These are phyloP conservation scores for Stemphylium beticola DNA, from an alignment of 2,329 filamentous ascomycete genomes.

Conservation along the genomic window DNA sequence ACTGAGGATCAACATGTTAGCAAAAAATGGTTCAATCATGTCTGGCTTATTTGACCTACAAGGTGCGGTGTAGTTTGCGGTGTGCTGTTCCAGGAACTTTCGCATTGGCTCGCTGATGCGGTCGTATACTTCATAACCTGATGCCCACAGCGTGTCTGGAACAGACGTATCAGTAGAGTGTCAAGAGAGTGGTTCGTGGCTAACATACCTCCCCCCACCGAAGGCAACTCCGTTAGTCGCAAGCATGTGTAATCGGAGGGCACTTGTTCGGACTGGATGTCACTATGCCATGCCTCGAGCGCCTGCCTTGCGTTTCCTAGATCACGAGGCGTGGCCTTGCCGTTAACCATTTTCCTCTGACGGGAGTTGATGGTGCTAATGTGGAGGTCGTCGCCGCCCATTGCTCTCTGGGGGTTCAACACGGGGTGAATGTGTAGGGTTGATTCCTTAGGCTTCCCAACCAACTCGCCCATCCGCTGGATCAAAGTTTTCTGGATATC, in stretches of 20 bases:
- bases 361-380: constrained; percentile 11
- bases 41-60: not conserved
- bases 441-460: constrained; percentile 8
- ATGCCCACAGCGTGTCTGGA: constrained; percentile 9
- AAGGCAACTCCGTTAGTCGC: not conserved
- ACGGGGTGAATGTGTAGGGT: constrained; percentile 8
- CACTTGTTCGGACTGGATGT: constrained; percentile 9
- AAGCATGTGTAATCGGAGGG: constrained; percentile 12
- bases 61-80: constrained; percentile 8
- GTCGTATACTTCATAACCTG: constrained; percentile 7
- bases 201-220: constrained; percentile 2
- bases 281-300: constrained; percentile 8
- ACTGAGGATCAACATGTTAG: not conserved
- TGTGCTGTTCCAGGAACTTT: constrained; percentile 4
- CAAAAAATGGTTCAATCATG: not conserved
- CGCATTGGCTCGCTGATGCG: constrained; percentile 11
- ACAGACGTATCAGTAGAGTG: not conserved
- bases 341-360: constrained; percentile 5
- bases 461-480: constrained; percentile 7
- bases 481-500: constrained; percentile 8
- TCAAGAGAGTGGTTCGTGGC: not conserved
- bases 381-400: constrained; percentile 6
- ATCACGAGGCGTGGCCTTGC: constrained; percentile 6
- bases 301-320: constrained; percentile 5
- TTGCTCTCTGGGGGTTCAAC: constrained; percentile 2